These are phyloP conservation scores for Blastobotrys ciferrii DNA, from an alignment of 1,139 yeast species.

Conservation along the genomic window DNA sequence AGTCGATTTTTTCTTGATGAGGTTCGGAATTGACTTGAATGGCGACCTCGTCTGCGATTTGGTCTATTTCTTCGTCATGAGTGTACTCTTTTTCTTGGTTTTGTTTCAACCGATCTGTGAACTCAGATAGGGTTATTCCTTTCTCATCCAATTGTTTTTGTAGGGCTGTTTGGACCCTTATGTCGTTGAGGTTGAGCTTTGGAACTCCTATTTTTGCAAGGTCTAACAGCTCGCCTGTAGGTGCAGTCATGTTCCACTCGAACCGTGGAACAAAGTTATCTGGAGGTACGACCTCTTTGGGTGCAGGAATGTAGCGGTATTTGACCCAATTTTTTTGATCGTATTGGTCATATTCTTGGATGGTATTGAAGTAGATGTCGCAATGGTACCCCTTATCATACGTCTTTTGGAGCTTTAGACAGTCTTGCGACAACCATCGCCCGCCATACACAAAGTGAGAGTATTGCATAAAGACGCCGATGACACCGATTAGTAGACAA, in stretches of 20 bases:
- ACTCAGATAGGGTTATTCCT: constrained; percentile 17
- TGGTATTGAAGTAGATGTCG: constrained; percentile 11
- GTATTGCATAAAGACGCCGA: constrained; percentile 18
- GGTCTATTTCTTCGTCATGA: neutral
- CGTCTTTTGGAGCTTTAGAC: constrained; percentile 19
- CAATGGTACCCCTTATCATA: constrained; percentile 19
- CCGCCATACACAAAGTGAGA: constrained; percentile 28
- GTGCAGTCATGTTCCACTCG: constrained; percentile 6
- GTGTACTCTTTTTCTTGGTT: neutral
- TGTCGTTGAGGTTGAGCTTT: constrained; percentile 17
- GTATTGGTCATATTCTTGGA: constrained; percentile 7
- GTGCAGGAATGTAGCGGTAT: neutral
- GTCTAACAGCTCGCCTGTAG: neutral
- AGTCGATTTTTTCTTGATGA: constrained; percentile 10
- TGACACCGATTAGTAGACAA: constrained; percentile 11
- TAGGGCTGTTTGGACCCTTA: constrained; percentile 20
- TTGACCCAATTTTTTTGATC: neutral
- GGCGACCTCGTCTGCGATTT: neutral
- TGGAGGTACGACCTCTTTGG: neutral
- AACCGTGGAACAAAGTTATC: constrained; percentile 3
- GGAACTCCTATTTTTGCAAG: constrained; percentile 10
- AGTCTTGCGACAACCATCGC: constrained; percentile 22
- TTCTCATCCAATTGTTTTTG: constrained; percentile 17
- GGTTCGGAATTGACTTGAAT: constrained; percentile 1
- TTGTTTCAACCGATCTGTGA: constrained; percentile 3